Base-by-base conservation (phyloP, 1,284 basidiomycete species). In the Lentinus polychrous region DNA sequence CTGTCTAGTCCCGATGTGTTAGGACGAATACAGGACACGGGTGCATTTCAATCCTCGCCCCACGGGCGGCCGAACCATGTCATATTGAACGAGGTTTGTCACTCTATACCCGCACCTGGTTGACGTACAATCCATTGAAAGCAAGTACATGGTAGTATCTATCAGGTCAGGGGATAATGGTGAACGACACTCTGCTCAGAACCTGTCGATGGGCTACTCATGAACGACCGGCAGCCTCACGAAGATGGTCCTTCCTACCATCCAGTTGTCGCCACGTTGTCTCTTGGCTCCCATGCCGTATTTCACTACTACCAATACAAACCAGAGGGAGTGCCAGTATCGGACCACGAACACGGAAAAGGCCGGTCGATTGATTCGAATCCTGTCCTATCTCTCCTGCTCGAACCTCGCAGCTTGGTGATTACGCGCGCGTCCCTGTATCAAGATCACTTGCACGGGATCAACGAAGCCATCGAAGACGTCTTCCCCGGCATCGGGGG, bases 131-230 rank as follows among this genome's bases (percentile, higher is more conserved):
- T 40, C 22, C 39, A 8, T 27, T 27, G 27, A 27, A 27, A 27
- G 27, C 4, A 27, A 33, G 31, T 23, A 53, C 43, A 48, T 47
- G 37, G 24, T 54, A 91, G 86, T 97, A 97, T 63, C 71, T 79
- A 22, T 77, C 91, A 5, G 90, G 90, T 1, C 92, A 97, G 68
- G 94, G 94, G 17, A 98, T 98, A 53, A 86, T 91, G 75, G 90
- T 91, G 27, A 27, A 65, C 54, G 76, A 44, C 32, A 31, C 31
- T 44, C 46, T 41, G 48, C 44, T 45, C 39, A 27, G 27, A 27
- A 27, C 27, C 27, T 27, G 27, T 27, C 27, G 27, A 27, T 5
- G 27, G 10, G 5, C 27, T 27, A 27, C 27, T 51, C 52, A 40
- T 38, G 52, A 52, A 51, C 47, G 48, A 48, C 49, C 46, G 32